Evolutionary conservation across 2,329 filamentous ascomycete genomes (phyloP).

Genomic region (Curvularia eragrostidis): DNA sequence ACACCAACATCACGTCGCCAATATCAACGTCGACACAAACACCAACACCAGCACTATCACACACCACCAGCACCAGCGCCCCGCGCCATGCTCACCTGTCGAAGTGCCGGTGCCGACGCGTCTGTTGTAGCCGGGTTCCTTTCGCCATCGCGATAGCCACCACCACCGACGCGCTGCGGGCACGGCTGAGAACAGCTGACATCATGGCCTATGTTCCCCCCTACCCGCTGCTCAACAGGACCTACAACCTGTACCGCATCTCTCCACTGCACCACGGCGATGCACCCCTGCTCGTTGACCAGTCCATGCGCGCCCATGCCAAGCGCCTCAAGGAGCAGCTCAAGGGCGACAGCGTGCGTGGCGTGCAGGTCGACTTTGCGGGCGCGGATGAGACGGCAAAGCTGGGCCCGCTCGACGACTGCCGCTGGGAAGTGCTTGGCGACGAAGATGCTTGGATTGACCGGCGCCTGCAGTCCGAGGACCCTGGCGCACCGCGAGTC

Average conservation of each 20-base stretch:
- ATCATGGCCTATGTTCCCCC: conserved; percentile 46
- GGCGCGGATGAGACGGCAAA: conserved; percentile 51
- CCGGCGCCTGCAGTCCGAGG: conserved; percentile 42
- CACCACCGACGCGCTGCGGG: background rate
- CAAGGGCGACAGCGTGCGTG: conserved; percentile 57
- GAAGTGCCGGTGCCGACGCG: conserved; percentile 10
- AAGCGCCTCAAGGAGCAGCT: conserved; percentile 57
- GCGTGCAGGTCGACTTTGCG: conserved; percentile 52
- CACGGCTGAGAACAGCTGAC: background rate
- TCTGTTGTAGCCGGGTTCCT: conserved; percentile 1
- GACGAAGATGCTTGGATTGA: conserved; percentile 52
- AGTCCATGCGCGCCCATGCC: conserved; percentile 55
- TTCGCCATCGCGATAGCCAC: background rate
- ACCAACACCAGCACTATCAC: background rate
- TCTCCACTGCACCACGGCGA: conserved; percentile 61
- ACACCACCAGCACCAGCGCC: conserved; percentile 8
- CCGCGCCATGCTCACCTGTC: conserved; percentile 20
- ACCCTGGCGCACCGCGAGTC: conserved; percentile 42
- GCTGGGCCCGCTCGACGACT: conserved; percentile 57
- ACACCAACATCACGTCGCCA: background rate
- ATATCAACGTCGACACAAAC: conserved; percentile 7
- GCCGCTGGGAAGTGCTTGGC: conserved; percentile 54
- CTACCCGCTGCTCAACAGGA: conserved; percentile 60
- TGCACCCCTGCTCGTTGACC: conserved; percentile 44
- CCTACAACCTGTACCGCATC: conserved; percentile 61